Base-by-base conservation (phyloP, 495 filamentous ascomycete species). In the Penicillium goetzii region DNA sequence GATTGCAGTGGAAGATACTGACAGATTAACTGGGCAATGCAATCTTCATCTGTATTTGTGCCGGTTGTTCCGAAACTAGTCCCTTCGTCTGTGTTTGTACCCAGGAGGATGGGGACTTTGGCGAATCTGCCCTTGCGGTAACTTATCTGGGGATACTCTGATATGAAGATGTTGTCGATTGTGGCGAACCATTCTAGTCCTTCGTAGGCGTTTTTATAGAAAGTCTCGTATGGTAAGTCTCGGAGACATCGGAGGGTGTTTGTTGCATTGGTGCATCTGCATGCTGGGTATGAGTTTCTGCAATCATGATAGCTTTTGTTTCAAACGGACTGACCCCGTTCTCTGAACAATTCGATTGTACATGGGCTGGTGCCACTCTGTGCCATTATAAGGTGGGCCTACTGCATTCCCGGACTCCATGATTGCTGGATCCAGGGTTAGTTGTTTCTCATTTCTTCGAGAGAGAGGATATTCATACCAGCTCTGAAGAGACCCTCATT, bases 211-310 rank as follows among this genome's bases (percentile, higher is more conserved):
- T 83, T 82, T n/a, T 77, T 72, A 52, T 90, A 82, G 68, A 86
- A 84, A 1, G 76, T 82, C 2, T 74, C 70, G 72, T 89, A 90
- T 49, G 83, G 80, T 0, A 84, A 70, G 1, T 71, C 72, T 26
- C 88, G 86, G 21, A 91, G 84, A 73, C 89, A 92, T 54, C 78
- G 76, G 7, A 91, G 82, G 9, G 85, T 88, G 65, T 90, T 81
- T 6, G 74, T 58, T 5, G 84, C 72, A 6, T 68, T 61, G 19
- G 81, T 72, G 75, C 90, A 93, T 30, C 88, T 89, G 23, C 12
- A 1, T 15, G n/a, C 57, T 23, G 11, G 11, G 12, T 5, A 11
- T 36, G 17, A 56, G 56, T 2, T 26, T 54, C 7, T 19, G 34
- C 17, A 1, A 4, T 28, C 5, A 19, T 23, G 12, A 15, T 10